These are phyloP conservation scores for Solanum chmielewskii DNA, from an alignment of 257 asterid species.

Conservation along the genomic window DNA sequence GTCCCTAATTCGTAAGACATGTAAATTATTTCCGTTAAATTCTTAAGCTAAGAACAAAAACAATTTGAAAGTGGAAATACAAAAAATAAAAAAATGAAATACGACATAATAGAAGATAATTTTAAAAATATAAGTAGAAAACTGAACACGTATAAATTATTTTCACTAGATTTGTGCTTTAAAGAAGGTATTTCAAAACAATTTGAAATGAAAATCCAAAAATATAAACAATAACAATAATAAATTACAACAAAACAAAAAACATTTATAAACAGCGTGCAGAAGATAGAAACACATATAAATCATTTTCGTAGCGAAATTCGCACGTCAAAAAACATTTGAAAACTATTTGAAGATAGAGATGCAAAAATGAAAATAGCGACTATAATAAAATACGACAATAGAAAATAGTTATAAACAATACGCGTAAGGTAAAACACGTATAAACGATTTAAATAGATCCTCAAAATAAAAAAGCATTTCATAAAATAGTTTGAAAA, in stretches of 20 bases:
- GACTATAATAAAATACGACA: not conserved
- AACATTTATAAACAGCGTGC: no score
- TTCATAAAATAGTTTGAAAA: no score
- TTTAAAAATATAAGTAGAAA: not conserved
- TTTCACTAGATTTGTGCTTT: not conserved
- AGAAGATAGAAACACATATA: no score
- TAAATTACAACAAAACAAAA: no score
- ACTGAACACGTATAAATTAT: not conserved
- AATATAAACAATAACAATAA: no score
- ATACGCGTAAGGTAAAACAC: no score
- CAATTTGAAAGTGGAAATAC: not conserved
- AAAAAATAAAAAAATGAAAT: not conserved
- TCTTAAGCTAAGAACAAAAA: not conserved
- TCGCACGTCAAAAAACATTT: not conserved
- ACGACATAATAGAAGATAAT: not conserved
- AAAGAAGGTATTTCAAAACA: not conserved
- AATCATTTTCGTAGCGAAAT: accelerated
- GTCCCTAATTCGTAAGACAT: not conserved
- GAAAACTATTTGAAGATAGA: not conserved
- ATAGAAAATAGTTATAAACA: no score
- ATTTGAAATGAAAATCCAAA: no score
- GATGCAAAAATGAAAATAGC: not conserved
- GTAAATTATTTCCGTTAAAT: not conserved
- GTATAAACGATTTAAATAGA: no score
- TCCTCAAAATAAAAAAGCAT: no score